Evolutionary conservation across 176 grass and related monocot genomes (phyloP).

Genomic region (Aegilops tauschii): DNA sequence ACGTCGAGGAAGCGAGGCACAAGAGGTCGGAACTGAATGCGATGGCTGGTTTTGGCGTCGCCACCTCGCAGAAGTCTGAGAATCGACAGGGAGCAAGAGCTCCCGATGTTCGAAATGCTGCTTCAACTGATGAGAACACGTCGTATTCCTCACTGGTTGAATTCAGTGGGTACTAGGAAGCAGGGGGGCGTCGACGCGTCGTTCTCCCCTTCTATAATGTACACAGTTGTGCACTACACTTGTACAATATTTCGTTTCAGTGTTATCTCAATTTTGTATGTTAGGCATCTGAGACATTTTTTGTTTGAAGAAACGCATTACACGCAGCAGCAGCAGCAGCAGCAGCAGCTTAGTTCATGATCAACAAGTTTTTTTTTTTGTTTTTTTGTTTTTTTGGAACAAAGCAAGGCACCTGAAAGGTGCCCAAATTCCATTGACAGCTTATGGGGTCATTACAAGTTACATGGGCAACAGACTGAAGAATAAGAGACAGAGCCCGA

Average conservation of each 20-base stretch:
- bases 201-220: not conserved
- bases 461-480: too few species aligned
- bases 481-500: too few species aligned
- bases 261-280: not conserved
- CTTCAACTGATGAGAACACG: slow-evolving; percentile 67
- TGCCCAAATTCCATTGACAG: too few species aligned
- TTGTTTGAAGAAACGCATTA: not conserved
- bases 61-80: slow-evolving; percentile 5
- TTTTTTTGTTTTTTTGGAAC: too few species aligned
- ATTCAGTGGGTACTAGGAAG: slow-evolving; percentile 73
- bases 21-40: slow-evolving; percentile 55
- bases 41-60: slow-evolving; percentile 47
- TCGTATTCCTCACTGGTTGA: slow-evolving; percentile 91
- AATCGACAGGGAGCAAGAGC: slow-evolving; percentile 28
- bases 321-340: not conserved
- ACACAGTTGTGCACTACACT: not conserved
- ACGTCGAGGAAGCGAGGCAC: slow-evolving; percentile 54
- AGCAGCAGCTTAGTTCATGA: not conserved
- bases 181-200: not conserved
- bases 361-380: not conserved
- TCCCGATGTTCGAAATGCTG: not conserved
- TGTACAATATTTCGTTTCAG: not conserved
- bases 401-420: too few species aligned
- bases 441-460: too few species aligned
- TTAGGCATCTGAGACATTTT: not conserved